A percentile compares a stretch with the other conserved stretches of the same genome.
Evolutionary conservation across 1,284 basidiomycete species (phyloP).

Genomic region (Inonotus obliquus): DNA sequence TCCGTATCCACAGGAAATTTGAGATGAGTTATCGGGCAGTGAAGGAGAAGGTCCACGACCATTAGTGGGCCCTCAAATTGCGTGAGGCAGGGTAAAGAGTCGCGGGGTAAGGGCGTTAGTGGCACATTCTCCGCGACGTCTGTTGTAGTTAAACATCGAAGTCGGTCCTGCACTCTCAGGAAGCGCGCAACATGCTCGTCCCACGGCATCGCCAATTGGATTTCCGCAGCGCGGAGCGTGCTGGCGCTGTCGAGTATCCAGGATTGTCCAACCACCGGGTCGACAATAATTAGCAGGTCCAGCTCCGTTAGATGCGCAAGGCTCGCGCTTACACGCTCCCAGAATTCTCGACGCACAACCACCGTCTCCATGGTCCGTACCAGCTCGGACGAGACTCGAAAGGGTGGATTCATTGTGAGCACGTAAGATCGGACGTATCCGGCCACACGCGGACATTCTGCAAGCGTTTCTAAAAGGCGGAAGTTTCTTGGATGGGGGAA

Average conservation of each 20-base stretch:
- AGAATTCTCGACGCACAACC: conserved; percentile 6
- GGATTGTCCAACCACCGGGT: conserved; percentile 3
- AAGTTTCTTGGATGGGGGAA: conserved; percentile 5
- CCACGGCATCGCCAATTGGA: conserved; percentile 10
- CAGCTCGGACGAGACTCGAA: background rate
- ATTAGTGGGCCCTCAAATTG: conserved; percentile 16
- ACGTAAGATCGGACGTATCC: conserved; percentile 9
- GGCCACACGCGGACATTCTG: conserved; percentile 9
- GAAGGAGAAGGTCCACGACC: conserved; percentile 10
- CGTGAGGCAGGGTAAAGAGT: conserved; percentile 6
- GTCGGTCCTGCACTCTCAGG: conserved; percentile 10
- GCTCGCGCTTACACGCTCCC: conserved; percentile 6
- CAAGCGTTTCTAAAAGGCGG: conserved; percentile 4
- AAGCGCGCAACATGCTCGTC: conserved; percentile 10
- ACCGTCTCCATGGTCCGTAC: background rate
- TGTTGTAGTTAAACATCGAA: background rate
- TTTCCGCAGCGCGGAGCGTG: conserved; percentile 5
- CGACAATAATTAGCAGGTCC: conserved; percentile 7
- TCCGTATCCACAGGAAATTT: conserved; percentile 13
- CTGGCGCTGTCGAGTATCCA: conserved; percentile 11
- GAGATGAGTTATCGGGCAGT: conserved; percentile 15
- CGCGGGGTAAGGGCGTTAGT: background rate
- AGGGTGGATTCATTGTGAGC: background rate
- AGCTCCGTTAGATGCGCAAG: conserved; percentile 7
- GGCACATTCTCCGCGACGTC: conserved; percentile 12